Evolutionary conservation across 2,329 filamentous ascomycete genomes (phyloP).

Genomic region (Zasmidium citrigriseum): DNA sequence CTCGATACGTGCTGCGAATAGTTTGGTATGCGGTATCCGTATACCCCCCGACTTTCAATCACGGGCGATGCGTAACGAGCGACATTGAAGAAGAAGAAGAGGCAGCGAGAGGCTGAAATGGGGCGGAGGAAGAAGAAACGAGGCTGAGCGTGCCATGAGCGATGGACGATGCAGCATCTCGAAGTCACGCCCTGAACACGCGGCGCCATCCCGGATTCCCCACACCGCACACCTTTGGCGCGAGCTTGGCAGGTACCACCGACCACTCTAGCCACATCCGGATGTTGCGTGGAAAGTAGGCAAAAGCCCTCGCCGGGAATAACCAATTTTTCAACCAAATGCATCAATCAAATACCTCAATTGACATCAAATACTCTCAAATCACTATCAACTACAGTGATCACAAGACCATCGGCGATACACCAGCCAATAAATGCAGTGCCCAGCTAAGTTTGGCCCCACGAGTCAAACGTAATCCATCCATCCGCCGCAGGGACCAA

Average conservation of each 20-base stretch:
- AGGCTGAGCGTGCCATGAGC: not conserved
- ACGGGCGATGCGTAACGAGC: not conserved
- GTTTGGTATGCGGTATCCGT: not conserved
- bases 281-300: not conserved
- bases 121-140: not conserved
- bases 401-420: not conserved
- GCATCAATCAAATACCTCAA: not conserved
- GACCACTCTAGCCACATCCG: not conserved
- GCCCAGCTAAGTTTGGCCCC: not conserved
- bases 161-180: no score
- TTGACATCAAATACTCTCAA: not conserved
- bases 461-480: not conserved
- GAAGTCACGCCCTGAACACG: not conserved
- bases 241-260: not conserved
- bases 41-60: not conserved
- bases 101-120: not conserved
- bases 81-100: not conserved
- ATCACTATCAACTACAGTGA: not conserved
- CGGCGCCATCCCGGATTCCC: not conserved
- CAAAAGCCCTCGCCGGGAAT: not conserved
- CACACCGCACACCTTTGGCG: not conserved
- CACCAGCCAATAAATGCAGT: not conserved
- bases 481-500: no score
- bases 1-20: not conserved
- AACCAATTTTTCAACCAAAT: not conserved